Conservation (phyloP, 2,329 filamentous ascomycete species). For the Xylaria arbuscula region DNA sequence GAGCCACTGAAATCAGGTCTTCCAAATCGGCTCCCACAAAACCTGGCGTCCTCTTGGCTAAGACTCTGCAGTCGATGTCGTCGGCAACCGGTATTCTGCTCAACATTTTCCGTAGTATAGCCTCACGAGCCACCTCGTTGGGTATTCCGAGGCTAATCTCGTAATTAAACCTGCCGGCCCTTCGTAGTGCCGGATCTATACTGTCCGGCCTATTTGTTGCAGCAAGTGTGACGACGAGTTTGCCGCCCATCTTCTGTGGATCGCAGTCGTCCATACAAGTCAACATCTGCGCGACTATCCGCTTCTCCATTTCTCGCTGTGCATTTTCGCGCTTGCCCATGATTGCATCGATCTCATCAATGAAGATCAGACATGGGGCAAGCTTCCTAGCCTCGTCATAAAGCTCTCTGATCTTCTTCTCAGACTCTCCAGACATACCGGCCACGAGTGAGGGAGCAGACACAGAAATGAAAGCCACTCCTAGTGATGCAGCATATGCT, state of each 20-base stretch:
- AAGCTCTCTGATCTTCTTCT: slow-evolving; percentile 84
- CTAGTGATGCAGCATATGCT: slow-evolving; percentile 79
- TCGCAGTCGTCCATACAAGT: slow-evolving; percentile 87
- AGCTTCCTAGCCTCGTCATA: slow-evolving; percentile 89
- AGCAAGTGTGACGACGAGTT: slow-evolving; percentile 88
- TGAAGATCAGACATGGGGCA: slow-evolving; percentile 89
- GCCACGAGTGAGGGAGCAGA: slow-evolving; percentile 84
- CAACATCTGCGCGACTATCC: slow-evolving; percentile 84
- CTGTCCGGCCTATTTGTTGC: slow-evolving; percentile 91
- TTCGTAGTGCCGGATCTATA: slow-evolving; percentile 80
- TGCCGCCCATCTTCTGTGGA: slow-evolving; percentile 73
- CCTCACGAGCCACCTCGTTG: slow-evolving; percentile 78
- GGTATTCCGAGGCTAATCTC: slow-evolving; percentile 91
- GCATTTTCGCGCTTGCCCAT: slow-evolving; percentile 85
- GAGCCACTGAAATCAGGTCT: slow-evolving; percentile 64
- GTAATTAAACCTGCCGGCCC: slow-evolving; percentile 80
- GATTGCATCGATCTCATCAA: slow-evolving; percentile 93
- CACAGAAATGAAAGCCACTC: slow-evolving; percentile 83
- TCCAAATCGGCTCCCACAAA: slow-evolving; percentile 93
- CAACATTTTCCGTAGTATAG: slow-evolving; percentile 81
- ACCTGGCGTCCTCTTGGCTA: slow-evolving; percentile 88
- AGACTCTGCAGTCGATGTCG: slow-evolving; percentile 76
- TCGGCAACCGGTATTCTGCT: slow-evolving; percentile 71
- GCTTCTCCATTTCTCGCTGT: slow-evolving; percentile 88
- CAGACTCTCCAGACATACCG: slow-evolving; percentile 89